These are phyloP conservation scores for Penicillium hesseltinei DNA, from an alignment of 2,329 filamentous ascomycete genomes.

Conservation along the genomic window DNA sequence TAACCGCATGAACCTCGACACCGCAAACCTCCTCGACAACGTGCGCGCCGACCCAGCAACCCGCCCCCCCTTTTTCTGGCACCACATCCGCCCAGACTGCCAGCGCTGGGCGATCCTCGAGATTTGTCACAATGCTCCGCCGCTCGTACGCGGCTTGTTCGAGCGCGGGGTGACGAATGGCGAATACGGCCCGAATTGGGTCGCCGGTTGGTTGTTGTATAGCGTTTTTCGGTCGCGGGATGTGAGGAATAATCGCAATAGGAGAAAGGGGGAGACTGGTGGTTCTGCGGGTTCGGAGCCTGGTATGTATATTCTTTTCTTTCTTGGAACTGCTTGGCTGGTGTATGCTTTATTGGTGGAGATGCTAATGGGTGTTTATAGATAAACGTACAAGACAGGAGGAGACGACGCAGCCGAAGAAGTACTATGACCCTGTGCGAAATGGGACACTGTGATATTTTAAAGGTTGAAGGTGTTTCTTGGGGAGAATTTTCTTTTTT, in stretches of 20 bases:
- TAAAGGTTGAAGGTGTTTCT: neutral
- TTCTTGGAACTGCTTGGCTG: neutral
- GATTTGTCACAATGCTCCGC: constrained; percentile 43
- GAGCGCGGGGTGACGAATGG: constrained; percentile 42
- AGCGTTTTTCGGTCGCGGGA: constrained; percentile 49
- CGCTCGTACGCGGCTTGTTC: constrained; percentile 41
- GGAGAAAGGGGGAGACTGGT: constrained; percentile 36
- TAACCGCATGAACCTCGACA: constrained; percentile 43
- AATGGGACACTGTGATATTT: constrained; percentile 32
- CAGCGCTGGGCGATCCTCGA: constrained; percentile 44
- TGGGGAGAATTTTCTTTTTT: neutral
- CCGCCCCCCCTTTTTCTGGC: constrained; percentile 47
- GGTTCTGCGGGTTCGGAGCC: constrained; percentile 13
- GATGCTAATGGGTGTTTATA: constrained; percentile 3
- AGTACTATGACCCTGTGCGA: constrained; percentile 45
- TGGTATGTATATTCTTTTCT: constrained; percentile 8
- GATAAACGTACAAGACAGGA: constrained; percentile 26
- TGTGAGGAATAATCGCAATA: constrained; percentile 48
- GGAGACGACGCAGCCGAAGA: constrained; percentile 30
- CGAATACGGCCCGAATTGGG: constrained; percentile 49
- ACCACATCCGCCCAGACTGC: constrained; percentile 45
- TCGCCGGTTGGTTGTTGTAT: constrained; percentile 48
- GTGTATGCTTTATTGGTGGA: neutral
- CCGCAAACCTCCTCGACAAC: constrained; percentile 41
- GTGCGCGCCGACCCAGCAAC: constrained; percentile 38